Percentiles rank a stretch among this genome's conserved stretches.
phyloP scores from a whole-genome alignment of 2,329 filamentous ascomycete genomes.

The Thielaviopsis euricoi region DNA sequence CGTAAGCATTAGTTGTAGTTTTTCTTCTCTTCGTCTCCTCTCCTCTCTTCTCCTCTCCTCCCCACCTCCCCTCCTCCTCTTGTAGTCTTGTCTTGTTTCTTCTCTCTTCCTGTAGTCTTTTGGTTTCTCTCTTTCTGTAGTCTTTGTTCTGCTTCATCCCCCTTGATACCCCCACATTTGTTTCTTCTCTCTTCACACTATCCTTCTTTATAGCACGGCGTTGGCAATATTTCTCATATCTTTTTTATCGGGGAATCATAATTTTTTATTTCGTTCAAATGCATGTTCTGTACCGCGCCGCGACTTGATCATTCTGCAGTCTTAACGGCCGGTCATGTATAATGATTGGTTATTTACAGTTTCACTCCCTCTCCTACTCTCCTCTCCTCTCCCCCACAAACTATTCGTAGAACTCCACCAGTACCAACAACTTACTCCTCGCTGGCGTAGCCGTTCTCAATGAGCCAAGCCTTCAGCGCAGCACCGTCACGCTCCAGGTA shows the following conservation, averaged over 20 bases:
- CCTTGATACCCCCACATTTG: not conserved
- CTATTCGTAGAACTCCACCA: no score
- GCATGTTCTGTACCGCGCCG: not conserved
- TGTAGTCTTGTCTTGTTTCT: not conserved
- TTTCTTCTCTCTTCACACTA: not conserved
- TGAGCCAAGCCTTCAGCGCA: slow-evolving; percentile 64
- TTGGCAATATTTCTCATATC: not conserved
- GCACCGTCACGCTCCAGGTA: slow-evolving; percentile 66
- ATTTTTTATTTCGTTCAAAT: not conserved
- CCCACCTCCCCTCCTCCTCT: no score
- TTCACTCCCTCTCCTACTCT: no score
- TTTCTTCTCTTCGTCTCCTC: not conserved
- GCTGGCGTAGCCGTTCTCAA: slow-evolving; percentile 28
- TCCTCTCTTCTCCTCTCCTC: no score
- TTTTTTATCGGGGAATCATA: not conserved
- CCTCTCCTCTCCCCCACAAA: no score
- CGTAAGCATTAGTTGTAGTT: not conserved
- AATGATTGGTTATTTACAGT: not conserved
- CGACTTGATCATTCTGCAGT: not conserved
- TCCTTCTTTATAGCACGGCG: not conserved
- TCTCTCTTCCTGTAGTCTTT: no score
- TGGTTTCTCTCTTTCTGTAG: no score
- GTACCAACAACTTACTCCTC: not conserved
- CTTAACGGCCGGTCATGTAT: not conserved
- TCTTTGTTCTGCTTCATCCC: not conserved